Conservation (phyloP, 2,329 filamentous ascomycete genomes). For the Talaromyces sp. region DNA sequence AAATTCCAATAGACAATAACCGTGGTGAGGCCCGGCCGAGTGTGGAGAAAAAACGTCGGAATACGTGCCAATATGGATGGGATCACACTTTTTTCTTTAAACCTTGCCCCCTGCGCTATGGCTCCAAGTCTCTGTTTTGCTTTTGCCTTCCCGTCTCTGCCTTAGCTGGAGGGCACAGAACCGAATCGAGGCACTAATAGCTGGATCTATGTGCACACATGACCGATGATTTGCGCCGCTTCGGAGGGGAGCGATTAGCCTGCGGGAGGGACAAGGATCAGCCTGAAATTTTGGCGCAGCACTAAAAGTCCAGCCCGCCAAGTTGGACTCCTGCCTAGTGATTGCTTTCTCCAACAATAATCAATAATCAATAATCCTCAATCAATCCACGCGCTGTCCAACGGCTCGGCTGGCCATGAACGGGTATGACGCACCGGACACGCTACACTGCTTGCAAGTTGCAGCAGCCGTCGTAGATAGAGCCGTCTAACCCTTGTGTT, state of each 20-base stretch:
- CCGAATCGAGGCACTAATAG: slow-evolving; percentile 5
- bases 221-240: slow-evolving; percentile 22
- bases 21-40: background rate
- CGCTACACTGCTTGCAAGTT: background rate
- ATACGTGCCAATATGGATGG: background rate
- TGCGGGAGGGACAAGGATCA: slow-evolving; percentile 1
- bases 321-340: background rate
- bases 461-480: background rate
- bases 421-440: background rate
- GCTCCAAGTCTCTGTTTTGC: background rate
- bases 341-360: background rate
- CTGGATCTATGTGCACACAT: slow-evolving; percentile 26
- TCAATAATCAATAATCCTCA: background rate
- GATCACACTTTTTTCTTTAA: background rate
- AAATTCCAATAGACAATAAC: background rate
- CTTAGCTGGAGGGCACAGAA: background rate
- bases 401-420: background rate
- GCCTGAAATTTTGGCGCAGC: background rate
- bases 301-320: background rate
- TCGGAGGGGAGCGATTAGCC: slow-evolving; percentile 20
- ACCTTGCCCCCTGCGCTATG: background rate
- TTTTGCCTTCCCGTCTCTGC: background rate
- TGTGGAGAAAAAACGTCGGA: background rate
- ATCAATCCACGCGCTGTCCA: background rate
- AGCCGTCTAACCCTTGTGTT: background rate